Base-by-base conservation (phyloP, 768 basidiomycete genomes). In the Auricularia heimuer region DNA sequence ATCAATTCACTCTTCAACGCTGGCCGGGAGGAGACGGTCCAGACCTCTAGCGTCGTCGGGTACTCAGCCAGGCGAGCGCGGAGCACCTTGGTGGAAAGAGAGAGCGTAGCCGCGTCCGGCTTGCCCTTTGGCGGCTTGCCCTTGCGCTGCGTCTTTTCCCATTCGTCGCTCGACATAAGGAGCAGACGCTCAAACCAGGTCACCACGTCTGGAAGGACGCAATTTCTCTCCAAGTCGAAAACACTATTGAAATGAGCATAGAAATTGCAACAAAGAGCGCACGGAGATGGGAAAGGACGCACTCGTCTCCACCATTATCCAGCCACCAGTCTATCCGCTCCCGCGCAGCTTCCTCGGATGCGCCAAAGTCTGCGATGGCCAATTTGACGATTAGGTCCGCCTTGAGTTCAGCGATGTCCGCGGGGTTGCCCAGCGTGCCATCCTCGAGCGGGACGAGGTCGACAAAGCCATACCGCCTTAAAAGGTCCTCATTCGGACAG, bases 391-490 rank as follows among this genome's bases (percentile, higher is more conserved):
- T 77, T 56, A 90, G 71, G 75, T 92, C 89, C 21, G 89, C 92
- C 51, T 80, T 82, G 54, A 94, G 75, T 69, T 94, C 92, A 14
- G 85, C 85, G n/a, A 89, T 78, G 67, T 94, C 92, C 36, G 84
- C 85, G 3, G 90, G 91, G 71, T 92, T 94, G 0, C 90, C 90
- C n/a, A 62, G 6, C 16, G 7, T 54, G 45, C 73, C 65, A 3
- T 76, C 77, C 24, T 79, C 68, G 16, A 89, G 72, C 8, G 81
- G 82, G 18, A 94, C 73, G 35, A 86, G 71, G 75, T 98, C 97
- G 63, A 96, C 88, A 71, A 98, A 90, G 0, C 97, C 97, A 71
- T 96, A 98, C 64, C 91, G 85, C 54, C 97, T 85, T n/a, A 99
- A 82, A 7, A 99, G 83, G 69, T 95, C 95, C 6, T 90, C 84